phyloP scores from a whole-genome alignment of 108 stramenopile genomes.

The Discostella pseudostelligera region DNA sequence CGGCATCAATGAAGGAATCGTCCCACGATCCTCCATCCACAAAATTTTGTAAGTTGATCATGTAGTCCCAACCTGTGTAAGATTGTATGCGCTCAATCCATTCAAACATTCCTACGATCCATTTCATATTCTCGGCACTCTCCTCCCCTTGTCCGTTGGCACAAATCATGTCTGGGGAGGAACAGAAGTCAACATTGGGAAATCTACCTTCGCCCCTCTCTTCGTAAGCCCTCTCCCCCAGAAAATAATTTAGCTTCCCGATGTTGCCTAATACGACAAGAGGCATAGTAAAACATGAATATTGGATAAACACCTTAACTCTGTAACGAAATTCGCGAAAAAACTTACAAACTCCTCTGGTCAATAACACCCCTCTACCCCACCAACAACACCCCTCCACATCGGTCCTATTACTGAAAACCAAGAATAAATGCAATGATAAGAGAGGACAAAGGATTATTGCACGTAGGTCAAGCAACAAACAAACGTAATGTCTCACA shows the following conservation, averaged over 20 bases:
- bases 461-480: not conserved
- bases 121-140: conserved; percentile 19
- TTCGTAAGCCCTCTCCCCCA: conserved; percentile 26
- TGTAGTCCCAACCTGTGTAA: conserved; percentile 28
- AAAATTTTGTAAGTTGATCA: conserved; percentile 15
- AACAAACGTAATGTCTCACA: not conserved
- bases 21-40: conserved; percentile 27
- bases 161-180: conserved; percentile 26
- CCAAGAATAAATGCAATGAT: conserved; percentile 1
- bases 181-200: conserved; percentile 31
- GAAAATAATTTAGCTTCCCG: conserved; percentile 32
- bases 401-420: conserved; percentile 30
- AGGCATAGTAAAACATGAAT: not conserved
- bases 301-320: not conserved
- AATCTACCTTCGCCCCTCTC: conserved; percentile 23
- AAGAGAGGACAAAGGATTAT: not conserved
- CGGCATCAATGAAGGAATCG: conserved; percentile 18
- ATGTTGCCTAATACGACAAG: conserved; percentile 15
- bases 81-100: conserved; percentile 33
- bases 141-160: not conserved
- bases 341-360: conserved; percentile 32
- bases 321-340: not conserved
- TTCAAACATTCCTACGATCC: conserved; percentile 35
- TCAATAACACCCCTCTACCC: conserved; percentile 41
- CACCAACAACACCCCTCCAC: conserved; percentile 43